Conservation (phyloP, 2,329 filamentous ascomycete species). For the Penicillium sp. region DNA sequence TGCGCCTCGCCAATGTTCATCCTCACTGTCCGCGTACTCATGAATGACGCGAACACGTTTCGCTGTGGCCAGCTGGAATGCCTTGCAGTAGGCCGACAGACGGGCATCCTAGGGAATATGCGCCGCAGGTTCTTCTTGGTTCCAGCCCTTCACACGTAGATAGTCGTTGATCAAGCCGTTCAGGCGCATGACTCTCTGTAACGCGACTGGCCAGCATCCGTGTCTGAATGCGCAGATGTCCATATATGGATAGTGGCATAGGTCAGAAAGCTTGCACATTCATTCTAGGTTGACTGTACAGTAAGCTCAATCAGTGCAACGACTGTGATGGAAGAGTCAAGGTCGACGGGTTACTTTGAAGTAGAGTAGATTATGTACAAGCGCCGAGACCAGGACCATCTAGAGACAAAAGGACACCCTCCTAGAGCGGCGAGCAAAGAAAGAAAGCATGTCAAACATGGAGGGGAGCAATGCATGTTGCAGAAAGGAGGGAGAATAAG, state of each 20-base stretch:
- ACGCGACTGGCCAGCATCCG: too few relatives aligned
- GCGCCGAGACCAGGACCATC: not conserved
- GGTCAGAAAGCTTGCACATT: not conserved
- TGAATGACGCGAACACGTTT: too few relatives aligned
- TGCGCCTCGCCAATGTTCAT: too few relatives aligned
- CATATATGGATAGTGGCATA: not conserved
- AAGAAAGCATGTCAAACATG: constrained; percentile 1
- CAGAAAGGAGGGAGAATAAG: constrained; percentile 9
- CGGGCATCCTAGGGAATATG: too few relatives aligned
- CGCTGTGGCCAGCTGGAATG: too few relatives aligned
- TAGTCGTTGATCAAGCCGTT: too few relatives aligned
- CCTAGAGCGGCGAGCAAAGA: not conserved
- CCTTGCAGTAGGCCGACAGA: too few relatives aligned
- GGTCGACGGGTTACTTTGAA: not conserved
- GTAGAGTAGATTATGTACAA: constrained; percentile 18
- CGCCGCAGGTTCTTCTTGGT: too few relatives aligned
- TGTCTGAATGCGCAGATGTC: too few relatives aligned
- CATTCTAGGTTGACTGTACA: not conserved
- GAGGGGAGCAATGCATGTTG: not conserved
- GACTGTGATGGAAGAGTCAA: not conserved
- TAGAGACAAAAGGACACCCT: constrained; percentile 5
- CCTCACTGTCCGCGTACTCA: too few relatives aligned
- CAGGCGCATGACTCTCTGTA: too few relatives aligned
- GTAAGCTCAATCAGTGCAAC: not conserved
- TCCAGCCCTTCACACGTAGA: too few relatives aligned